Percentiles rank a stretch among this genome's conserved stretches.
Conservation (phyloP, 441 rosid genomes). For the Croton setiger region DNA sequence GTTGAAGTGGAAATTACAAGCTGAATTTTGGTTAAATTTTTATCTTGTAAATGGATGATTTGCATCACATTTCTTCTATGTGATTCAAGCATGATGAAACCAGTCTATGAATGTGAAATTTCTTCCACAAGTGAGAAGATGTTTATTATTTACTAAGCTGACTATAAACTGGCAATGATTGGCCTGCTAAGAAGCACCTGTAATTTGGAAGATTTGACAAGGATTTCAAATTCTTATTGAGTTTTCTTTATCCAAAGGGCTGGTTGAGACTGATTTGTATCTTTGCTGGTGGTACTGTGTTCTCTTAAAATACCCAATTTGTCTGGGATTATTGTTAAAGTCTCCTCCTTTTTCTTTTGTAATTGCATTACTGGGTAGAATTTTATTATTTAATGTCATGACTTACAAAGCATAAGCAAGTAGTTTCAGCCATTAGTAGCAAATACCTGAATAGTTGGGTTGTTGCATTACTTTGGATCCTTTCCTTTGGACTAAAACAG, state of each 20-base stretch:
- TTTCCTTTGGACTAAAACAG: neutral
- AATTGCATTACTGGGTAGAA: neutral
- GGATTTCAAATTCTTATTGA: neutral
- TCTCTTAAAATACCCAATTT: neutral
- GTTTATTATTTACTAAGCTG: slow-evolving; percentile 7
- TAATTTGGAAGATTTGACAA: neutral
- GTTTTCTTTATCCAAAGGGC: neutral
- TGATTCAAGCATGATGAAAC: neutral
- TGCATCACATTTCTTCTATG: slow-evolving; percentile 1
- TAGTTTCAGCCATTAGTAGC: neutral
- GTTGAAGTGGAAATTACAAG: slow-evolving; percentile 13
- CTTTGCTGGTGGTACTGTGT: neutral
- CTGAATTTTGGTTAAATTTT: neutral
- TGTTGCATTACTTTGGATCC: neutral
- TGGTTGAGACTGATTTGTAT: neutral
- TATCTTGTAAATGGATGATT: slow-evolving; percentile 5
- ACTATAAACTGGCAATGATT: neutral
- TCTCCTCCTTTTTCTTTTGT: neutral
- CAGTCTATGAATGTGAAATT: neutral
- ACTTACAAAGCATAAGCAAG: neutral
- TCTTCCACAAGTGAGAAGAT: neutral
- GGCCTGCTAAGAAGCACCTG: neutral
- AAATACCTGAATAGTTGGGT: neutral
- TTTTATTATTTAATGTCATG: neutral
- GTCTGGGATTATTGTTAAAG: neutral